phyloP scores from a whole-genome alignment of 768 basidiomycete genomes.

The Hirschioporus abietinus region DNA sequence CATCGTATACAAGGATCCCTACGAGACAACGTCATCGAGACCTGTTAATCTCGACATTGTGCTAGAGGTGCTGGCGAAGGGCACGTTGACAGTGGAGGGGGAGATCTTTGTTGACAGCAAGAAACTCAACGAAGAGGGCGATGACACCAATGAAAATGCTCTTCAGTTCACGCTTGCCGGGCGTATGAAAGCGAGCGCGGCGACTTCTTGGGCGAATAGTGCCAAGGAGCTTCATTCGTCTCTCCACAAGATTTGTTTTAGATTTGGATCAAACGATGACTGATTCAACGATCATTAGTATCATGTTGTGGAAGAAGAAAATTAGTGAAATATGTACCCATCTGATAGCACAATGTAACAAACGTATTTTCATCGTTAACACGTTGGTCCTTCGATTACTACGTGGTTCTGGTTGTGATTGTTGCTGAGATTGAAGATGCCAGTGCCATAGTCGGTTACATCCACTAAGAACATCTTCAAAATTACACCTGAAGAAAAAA shows the following conservation, averaged over 20 bases:
- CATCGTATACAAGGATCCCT: not conserved
- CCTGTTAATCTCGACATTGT: not conserved
- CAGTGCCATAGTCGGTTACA: too few relatives aligned
- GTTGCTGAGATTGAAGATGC: too few relatives aligned
- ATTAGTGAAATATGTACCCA: too few relatives aligned
- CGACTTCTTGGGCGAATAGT: not conserved
- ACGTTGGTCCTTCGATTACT: too few relatives aligned
- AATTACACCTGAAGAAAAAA: too few relatives aligned
- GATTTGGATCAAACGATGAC: too few relatives aligned
- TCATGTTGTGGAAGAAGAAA: too few relatives aligned
- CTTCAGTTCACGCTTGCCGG: not conserved
- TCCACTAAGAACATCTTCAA: too few relatives aligned
- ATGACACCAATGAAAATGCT: not conserved
- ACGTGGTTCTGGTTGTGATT: too few relatives aligned
- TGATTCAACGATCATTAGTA: too few relatives aligned
- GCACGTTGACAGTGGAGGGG: conserved; percentile 3
- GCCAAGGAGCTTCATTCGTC: not conserved
- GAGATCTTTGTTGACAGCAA: conserved; percentile 7
- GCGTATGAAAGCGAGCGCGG: not conserved
- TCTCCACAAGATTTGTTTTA: not conserved
- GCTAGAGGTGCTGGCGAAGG: conserved; percentile 2
- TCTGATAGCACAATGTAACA: too few relatives aligned
- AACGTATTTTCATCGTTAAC: too few relatives aligned
- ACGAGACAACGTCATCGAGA: not conserved
- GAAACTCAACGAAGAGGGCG: conserved; percentile 4